Evolutionary conservation across 2,329 filamentous ascomycete species (phyloP).

Genomic region (Colletotrichum salicis): DNA sequence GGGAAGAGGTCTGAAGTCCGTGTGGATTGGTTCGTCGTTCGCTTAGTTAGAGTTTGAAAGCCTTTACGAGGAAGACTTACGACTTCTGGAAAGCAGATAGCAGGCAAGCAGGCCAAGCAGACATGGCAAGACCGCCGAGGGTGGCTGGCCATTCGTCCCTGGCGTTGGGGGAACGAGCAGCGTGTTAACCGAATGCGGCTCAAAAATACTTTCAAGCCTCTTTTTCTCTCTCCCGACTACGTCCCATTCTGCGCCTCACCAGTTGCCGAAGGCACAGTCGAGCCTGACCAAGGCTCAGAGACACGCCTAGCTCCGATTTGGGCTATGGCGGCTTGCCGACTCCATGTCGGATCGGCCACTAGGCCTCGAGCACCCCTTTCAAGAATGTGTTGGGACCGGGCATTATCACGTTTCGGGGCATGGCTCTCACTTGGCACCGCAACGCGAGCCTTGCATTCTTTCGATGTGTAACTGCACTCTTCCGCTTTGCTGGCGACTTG

Average conservation of each 20-base stretch:
- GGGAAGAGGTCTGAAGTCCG: background rate
- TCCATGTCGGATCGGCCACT: background rate
- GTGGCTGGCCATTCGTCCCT: background rate
- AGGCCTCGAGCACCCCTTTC: background rate
- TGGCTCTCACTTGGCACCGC: background rate
- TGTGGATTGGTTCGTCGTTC: background rate
- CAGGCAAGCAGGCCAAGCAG: background rate
- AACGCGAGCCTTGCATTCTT: background rate
- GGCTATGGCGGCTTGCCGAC: background rate
- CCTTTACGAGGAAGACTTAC: background rate
- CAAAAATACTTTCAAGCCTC: background rate
- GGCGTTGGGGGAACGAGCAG: background rate
- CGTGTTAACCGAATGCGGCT: constrained; percentile 11
- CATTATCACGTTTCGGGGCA: background rate
- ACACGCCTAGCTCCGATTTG: constrained; percentile 1
- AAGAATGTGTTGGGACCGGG: constrained; percentile 15
- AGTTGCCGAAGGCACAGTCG: background rate
- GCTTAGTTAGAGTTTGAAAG: background rate
- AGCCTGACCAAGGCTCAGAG: background rate
- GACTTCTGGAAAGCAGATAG: background rate
- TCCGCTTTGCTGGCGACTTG: background rate
- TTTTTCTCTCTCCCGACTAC: background rate
- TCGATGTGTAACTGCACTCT: background rate
- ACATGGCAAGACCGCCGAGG: background rate
- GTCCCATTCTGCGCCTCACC: background rate